These are phyloP conservation scores for Zea mays DNA, from an alignment of 176 grass and related monocot genomes.

Conservation along the genomic window Zm-B73-REFERENCE-NAM-5.0 NC_050099.1:176822001-176822500, in stretches of 20 bases:
- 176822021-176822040: conserved; percentile 83
- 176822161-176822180: conserved; percentile 95
- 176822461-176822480: conserved; percentile 53
- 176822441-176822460: conserved; percentile 48
- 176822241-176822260: conserved; percentile 75
- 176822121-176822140: conserved; percentile 72
- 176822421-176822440: conserved; percentile 48
- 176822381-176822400: conserved; percentile 56
- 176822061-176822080: conserved; percentile 86
- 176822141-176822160: conserved; percentile 80
- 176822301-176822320: conserved; percentile 19
- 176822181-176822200: conserved; percentile 72
- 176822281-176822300: conserved; percentile 83
- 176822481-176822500: conserved; percentile 70
- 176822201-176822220: conserved; percentile 74
- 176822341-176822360: conserved; percentile 11
- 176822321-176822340: conserved; percentile 6
- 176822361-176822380: conserved; percentile 57
- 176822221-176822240: conserved; percentile 79
- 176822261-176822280: conserved; percentile 74
- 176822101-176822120: conserved; percentile 97
- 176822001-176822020: conserved; percentile 66
- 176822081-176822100: conserved; percentile 96
- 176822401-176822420: conserved; percentile 43
- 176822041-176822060: conserved; percentile 80